Evolutionary conservation across 257 asterid species (phyloP).

Genomic region (Galeopsis tetrahit): DNA sequence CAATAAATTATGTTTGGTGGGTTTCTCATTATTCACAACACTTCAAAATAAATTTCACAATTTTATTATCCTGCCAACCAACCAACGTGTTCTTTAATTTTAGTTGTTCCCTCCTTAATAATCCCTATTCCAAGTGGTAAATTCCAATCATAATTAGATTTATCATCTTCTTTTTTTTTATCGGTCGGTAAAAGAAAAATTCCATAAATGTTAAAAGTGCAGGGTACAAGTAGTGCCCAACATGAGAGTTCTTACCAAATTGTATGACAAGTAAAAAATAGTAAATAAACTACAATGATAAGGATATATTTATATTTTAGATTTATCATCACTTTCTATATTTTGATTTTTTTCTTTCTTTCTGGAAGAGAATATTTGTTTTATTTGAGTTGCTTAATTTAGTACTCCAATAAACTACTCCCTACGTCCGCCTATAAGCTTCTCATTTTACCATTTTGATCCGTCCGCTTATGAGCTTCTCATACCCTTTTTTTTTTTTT

Average conservation of each 20-base stretch:
- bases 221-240: no score
- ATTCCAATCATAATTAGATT: not conserved
- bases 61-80: not conserved
- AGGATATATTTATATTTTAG: no score
- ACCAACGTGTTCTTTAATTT: not conserved
- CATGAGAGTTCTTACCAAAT: no score
- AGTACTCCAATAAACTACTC: not conserved
- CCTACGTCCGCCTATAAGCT: no score
- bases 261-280: no score
- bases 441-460: no score
- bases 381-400: conserved; percentile 7
- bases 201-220: no score
- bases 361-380: not conserved
- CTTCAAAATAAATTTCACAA: not conserved
- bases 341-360: not conserved
- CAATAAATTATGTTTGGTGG: conserved; percentile 27
- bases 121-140: not conserved
- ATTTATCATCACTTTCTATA: not conserved
- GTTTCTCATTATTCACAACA: not conserved
- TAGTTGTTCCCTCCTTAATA: not conserved
- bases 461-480: no score
- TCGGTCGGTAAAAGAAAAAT: no score
- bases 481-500: no score
- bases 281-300: no score
- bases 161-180: no score